A percentile compares a stretch with the other conserved stretches of the same genome.
Conservation (phyloP, 805 yeast species). For the Starmerella vaccinii region DNA sequence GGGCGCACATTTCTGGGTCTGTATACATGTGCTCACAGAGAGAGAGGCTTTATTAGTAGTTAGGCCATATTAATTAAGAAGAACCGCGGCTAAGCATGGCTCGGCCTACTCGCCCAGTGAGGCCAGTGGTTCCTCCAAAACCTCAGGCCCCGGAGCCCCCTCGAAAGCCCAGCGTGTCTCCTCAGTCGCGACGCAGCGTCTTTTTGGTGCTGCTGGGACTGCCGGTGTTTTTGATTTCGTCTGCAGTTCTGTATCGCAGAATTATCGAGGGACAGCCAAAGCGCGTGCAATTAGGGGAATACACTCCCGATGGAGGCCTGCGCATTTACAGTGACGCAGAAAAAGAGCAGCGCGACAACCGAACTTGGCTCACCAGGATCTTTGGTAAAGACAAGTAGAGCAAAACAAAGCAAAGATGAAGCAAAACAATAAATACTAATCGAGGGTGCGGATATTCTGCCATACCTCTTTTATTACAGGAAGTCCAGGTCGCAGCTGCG, state of each 20-base stretch:
- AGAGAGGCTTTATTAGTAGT: too few relatives aligned
- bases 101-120: constrained; percentile 13
- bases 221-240: constrained; percentile 27
- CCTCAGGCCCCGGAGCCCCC: neutral
- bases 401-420: neutral
- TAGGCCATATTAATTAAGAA: too few relatives aligned
- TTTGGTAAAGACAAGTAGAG: constrained; percentile 36
- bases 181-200: constrained; percentile 22
- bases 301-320: constrained; percentile 38
- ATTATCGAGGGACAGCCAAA: constrained; percentile 37
- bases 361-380: constrained; percentile 35
- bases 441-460: constrained; percentile 2
- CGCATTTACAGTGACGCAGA: constrained; percentile 39
- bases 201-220: constrained; percentile 28
- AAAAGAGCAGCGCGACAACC: constrained; percentile 31
- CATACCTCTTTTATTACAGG: constrained; percentile 10
- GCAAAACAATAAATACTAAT: neutral
- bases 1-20: too few relatives aligned
- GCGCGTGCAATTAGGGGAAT: constrained; percentile 39
- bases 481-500: constrained; percentile 15
- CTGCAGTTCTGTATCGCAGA: constrained; percentile 27
- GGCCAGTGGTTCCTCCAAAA: neutral
- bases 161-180: neutral
- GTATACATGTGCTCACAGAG: neutral
- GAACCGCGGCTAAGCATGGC: neutral